Evolutionary conservation across 257 asterid species (phyloP).

Genomic region (Solanum ossicruentum): DNA sequence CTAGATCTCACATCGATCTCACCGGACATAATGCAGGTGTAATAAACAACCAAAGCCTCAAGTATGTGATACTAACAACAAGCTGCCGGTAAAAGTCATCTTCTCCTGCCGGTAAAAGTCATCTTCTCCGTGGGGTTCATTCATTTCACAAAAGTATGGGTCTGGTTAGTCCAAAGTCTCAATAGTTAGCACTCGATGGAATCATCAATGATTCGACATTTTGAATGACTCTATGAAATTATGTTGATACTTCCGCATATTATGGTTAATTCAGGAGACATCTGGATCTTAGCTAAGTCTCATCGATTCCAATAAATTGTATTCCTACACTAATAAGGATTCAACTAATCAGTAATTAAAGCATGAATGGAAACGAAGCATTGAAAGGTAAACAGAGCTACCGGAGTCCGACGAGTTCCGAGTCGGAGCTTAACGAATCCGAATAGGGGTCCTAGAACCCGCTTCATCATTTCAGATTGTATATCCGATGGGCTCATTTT

Average conservation of each 20-base stretch:
- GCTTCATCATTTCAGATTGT: conserved; percentile 68
- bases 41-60: not conserved
- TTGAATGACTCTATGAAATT: not conserved
- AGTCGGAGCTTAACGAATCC: conserved; percentile 90
- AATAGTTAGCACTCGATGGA: not conserved
- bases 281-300: too few species aligned
- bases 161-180: not conserved
- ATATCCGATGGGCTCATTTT: conserved; percentile 31
- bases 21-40: not conserved
- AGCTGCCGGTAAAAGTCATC: not conserved
- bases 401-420: conserved; percentile 56
- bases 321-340: not conserved
- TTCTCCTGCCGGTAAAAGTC: not conserved
- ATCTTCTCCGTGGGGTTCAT: too few species aligned
- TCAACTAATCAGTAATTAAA: too few species aligned
- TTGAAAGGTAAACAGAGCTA: conserved; percentile 4
- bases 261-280: too few species aligned
- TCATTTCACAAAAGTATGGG: too few species aligned
- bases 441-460: conserved; percentile 62
- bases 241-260: too few species aligned
- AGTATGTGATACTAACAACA: not conserved
- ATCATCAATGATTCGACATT: too few species aligned
- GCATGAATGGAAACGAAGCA: not conserved
- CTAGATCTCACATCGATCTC: not conserved
- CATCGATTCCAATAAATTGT: too few species aligned